Percentiles rank a stretch among this genome's conserved stretches.
phyloP scores from a whole-genome alignment of 768 basidiomycete genomes.

The Lactarius deliciosus region DNA sequence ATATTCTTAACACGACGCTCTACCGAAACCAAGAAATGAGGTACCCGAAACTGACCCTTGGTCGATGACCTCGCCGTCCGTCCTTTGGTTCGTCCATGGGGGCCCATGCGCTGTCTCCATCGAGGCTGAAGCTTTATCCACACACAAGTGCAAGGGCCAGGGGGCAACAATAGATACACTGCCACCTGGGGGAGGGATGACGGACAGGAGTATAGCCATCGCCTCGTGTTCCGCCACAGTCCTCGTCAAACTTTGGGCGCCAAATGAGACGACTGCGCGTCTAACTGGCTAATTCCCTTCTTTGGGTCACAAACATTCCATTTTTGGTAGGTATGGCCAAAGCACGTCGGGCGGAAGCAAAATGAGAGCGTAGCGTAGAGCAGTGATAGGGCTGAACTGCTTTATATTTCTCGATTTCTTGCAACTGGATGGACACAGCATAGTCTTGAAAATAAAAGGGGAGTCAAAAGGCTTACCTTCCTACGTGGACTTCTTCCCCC shows the following conservation, averaged over 20 bases:
- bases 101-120: background rate
- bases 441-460: conserved; percentile 9
- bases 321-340: background rate
- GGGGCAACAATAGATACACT: background rate
- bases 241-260: background rate
- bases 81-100: background rate
- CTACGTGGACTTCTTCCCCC: background rate
- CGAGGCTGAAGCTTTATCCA: background rate
- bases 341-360: background rate
- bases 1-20: background rate
- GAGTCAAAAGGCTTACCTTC: conserved; percentile 2
- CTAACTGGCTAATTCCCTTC: background rate
- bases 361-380: background rate
- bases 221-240: conserved; percentile 10
- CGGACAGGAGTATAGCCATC: conserved; percentile 1
- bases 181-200: background rate
- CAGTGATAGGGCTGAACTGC: conserved; percentile 1
- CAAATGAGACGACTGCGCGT: background rate
- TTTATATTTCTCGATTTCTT: background rate
- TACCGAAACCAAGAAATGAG: background rate
- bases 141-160: background rate
- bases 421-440: background rate
- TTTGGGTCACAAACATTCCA: background rate
- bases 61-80: background rate
- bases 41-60: background rate